Base-by-base conservation (phyloP, 257 asterid genomes). In the Plectranthus barbatus region DNA sequence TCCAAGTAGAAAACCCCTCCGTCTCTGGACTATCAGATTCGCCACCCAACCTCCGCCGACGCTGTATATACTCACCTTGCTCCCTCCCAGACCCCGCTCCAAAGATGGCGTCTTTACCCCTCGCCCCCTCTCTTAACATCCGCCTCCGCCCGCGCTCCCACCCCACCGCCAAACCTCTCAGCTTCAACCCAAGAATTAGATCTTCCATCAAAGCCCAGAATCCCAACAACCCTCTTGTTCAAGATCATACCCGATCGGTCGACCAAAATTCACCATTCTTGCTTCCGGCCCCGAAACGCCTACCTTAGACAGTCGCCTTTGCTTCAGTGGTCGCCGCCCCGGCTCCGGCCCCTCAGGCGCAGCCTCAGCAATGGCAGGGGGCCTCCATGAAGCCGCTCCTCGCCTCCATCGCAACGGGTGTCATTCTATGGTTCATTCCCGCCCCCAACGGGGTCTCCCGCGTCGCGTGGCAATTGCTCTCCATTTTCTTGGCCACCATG, bases 401-500 rank as follows among this genome's bases (percentile, higher is more conserved):
- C 3, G 95, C 95, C 6, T 73, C 84, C 97, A 12, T 86, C 91
- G 93, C 95, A 3, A 83, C 91, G 1, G 96, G 99, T 9, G 79
- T 85, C 5, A 62, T 89, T 11, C 66, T 92, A 0, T 92, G 99
- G 99, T 56, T 89, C 13, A 8, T 89, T 2, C 99, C 96, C 95
- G 0, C 99, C 99, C 7, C n/a, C 97, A 89, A 73, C 0, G 97
- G 97, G 0, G 96, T 89, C 33, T 77, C 97, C 4, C 72, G 82
- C 12, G 76, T 49, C 15, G 96, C 96, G 6, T 91, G 98, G 98
- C 96, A 88, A 14, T 39, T 92, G 50, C 76, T 92, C 34, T 80
- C 99, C 15, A 92, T 92, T 17, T 92, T 92, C 77, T 41, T 92
- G 9, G 95, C 99, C 57, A 92, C 99, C 56, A 89, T 92, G 9